Evolutionary conservation across 2,329 filamentous ascomycete species (phyloP).

Genomic region (Metarhizium sp.): DNA sequence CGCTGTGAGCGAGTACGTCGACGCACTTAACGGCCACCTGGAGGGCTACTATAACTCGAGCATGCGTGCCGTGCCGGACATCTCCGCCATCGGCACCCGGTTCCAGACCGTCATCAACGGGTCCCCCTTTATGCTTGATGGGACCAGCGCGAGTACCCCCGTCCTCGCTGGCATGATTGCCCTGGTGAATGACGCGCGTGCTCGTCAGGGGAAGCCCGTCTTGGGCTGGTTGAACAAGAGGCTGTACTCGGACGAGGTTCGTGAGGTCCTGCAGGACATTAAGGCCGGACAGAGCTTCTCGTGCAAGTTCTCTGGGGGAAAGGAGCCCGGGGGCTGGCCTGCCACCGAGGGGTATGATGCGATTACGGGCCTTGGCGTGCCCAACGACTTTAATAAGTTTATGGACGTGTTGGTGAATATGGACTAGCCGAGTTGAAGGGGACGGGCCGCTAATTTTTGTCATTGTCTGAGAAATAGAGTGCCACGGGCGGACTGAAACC

Average conservation of each 20-base stretch:
- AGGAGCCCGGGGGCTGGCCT: constrained; percentile 31
- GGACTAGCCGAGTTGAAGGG: neutral
- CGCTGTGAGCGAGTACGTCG: constrained; percentile 31
- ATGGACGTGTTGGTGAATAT: constrained; percentile 21
- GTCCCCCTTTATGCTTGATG: constrained; percentile 19
- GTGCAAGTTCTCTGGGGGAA: constrained; percentile 27
- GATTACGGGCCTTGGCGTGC: constrained; percentile 40
- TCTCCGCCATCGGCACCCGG: constrained; percentile 47
- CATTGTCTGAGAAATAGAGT: no score
- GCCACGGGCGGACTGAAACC: no score
- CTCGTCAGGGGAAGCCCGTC: constrained; percentile 35
- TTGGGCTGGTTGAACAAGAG: constrained; percentile 45
- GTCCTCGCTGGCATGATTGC: constrained; percentile 45
- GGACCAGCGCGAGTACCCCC: constrained; percentile 44
- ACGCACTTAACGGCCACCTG: constrained; percentile 30
- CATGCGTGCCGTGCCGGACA: constrained; percentile 41
- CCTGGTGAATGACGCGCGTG: constrained; percentile 43
- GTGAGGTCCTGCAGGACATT: constrained; percentile 30
- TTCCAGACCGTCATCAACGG: constrained; percentile 33
- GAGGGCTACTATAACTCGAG: constrained; percentile 31
- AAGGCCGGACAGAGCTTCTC: constrained; percentile 28
- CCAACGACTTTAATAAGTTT: constrained; percentile 30
- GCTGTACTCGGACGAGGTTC: constrained; percentile 32
- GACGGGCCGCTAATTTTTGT: neutral
- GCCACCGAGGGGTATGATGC: constrained; percentile 36